These are phyloP conservation scores for Lasiosphaeria hispida DNA, from an alignment of 495 filamentous ascomycete species.

Conservation along the genomic window DNA sequence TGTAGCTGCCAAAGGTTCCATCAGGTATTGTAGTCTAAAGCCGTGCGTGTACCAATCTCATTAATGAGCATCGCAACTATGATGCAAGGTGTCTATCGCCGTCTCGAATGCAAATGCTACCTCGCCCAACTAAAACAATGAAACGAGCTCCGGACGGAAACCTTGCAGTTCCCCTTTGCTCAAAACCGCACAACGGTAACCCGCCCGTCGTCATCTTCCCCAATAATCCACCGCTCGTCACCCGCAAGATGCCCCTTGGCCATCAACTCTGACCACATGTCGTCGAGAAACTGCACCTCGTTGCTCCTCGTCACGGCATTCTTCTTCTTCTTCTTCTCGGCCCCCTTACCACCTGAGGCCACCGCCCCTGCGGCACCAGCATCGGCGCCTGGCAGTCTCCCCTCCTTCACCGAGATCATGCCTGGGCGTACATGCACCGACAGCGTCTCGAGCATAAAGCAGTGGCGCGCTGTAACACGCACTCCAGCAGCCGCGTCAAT, in stretches of 20 bases:
- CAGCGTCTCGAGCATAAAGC: conserved; percentile 45
- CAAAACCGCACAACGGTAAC: conserved; percentile 57
- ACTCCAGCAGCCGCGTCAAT: conserved; percentile 53
- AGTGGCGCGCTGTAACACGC: conserved; percentile 53
- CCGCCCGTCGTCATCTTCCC: conserved; percentile 52
- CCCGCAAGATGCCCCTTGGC: conserved; percentile 57
- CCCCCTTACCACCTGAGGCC: neutral
- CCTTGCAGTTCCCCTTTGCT: neutral
- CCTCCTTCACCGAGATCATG: conserved; percentile 19
- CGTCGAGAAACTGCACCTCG: conserved; percentile 41
- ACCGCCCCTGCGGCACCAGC: neutral
- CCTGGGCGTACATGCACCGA: conserved; percentile 29
- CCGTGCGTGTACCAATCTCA: too few relatives aligned
- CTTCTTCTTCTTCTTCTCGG: neutral
- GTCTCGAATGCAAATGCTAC: too few relatives aligned
- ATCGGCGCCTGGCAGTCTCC: too few relatives aligned
- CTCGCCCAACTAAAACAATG: neutral
- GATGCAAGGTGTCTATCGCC: too few relatives aligned
- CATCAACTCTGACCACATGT: conserved; percentile 51
- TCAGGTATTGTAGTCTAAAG: too few relatives aligned
- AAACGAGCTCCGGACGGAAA: neutral
- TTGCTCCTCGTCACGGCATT: conserved; percentile 21
- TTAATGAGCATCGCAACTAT: too few relatives aligned
- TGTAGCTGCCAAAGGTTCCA: too few relatives aligned
- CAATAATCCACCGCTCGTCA: conserved; percentile 62